phyloP scores from a whole-genome alignment of 2,329 filamentous ascomycete species.

The Ophiostoma sp. region DNA sequence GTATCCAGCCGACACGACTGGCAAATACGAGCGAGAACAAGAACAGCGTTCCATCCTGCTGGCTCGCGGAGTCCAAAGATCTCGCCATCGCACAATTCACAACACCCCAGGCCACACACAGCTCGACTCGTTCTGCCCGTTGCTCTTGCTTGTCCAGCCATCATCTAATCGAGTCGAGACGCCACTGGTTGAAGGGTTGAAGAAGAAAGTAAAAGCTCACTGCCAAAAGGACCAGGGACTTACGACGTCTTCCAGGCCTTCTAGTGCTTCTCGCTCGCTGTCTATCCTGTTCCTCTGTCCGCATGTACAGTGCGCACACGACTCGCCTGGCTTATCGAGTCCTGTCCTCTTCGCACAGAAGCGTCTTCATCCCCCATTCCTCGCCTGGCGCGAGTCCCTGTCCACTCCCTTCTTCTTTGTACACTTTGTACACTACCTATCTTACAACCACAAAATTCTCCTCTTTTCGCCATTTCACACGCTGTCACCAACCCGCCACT shows the following conservation, averaged over 20 bases:
- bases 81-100: background rate
- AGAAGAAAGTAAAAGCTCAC: background rate
- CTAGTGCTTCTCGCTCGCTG: slow-evolving; percentile 4
- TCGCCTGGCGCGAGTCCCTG: slow-evolving; percentile 1
- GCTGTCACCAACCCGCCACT: slow-evolving; percentile 16
- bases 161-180: background rate
- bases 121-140: too few relatives aligned
- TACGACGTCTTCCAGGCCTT: background rate
- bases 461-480: slow-evolving; percentile 11
- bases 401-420: background rate
- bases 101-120: too few relatives aligned
- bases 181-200: background rate
- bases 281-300: background rate
- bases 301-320: slow-evolving; percentile 17
- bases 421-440: background rate
- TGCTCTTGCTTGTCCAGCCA: too few relatives aligned
- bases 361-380: background rate
- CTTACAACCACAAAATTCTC: background rate
- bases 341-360: background rate
- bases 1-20: background rate
- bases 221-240: background rate
- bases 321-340: slow-evolving; percentile 4
- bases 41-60: background rate
- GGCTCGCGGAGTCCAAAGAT: background rate
- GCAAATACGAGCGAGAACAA: slow-evolving; percentile 6